These are phyloP conservation scores for Coleophoma crateriformis DNA, from an alignment of 2,329 filamentous ascomycete species.

Conservation along the genomic window DNA sequence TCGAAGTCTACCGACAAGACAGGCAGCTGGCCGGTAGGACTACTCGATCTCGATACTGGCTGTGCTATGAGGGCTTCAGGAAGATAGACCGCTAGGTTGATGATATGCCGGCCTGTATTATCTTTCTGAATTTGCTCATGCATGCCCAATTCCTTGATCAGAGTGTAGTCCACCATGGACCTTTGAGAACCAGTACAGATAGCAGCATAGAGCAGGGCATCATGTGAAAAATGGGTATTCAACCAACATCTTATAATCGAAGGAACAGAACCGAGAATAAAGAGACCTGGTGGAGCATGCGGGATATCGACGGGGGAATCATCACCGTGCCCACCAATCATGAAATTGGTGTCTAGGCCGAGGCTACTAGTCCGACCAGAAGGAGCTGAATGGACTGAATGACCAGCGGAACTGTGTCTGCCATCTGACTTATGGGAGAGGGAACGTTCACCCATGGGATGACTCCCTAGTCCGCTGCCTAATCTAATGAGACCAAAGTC, in stretches of 20 bases:
- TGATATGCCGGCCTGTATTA: conserved; percentile 59
- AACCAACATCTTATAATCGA: conserved; percentile 96
- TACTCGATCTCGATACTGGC: conserved; percentile 65
- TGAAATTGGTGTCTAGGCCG: conserved; percentile 70
- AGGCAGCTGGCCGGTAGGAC: conserved; percentile 73
- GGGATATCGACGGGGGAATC: conserved; percentile 68
- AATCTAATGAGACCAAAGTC: conserved; percentile 77
- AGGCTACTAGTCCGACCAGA: conserved; percentile 84
- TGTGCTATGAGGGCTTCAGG: conserved; percentile 84
- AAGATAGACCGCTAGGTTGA: conserved; percentile 79
- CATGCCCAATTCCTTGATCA: conserved; percentile 71
- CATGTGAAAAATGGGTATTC: conserved; percentile 83
- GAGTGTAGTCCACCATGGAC: conserved; percentile 71
- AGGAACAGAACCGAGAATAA: conserved; percentile 81
- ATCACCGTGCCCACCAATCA: conserved; percentile 55
- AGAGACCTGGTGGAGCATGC: conserved; percentile 75
- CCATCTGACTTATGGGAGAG: conserved; percentile 95
- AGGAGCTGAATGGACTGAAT: conserved; percentile 68
- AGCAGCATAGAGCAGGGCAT: conserved; percentile 83
- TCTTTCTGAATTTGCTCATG: conserved; percentile 59
- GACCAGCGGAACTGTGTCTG: conserved; percentile 86
- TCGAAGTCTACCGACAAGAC: conserved; percentile 76
- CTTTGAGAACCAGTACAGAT: conserved; percentile 88
- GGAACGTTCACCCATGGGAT: conserved; percentile 82
- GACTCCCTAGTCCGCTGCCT: conserved; percentile 71